Base-by-base conservation (phyloP, 768 basidiomycete species). In the Leccinellum albellum region DNA sequence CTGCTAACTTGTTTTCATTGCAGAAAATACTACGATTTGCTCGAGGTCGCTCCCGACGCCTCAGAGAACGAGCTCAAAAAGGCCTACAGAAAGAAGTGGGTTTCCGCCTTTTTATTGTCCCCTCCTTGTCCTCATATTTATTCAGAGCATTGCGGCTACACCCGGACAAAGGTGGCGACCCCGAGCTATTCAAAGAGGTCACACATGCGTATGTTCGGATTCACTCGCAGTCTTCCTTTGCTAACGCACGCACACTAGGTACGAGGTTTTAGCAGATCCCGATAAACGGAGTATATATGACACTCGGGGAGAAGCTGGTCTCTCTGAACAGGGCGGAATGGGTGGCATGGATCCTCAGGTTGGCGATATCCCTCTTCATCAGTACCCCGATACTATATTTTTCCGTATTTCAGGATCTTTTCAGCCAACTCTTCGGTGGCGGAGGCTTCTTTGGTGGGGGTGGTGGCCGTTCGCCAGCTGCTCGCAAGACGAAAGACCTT, bases 261-360 rank as follows among this genome's bases (percentile, higher is more conserved):
- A 98, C 68, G 94, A 98, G 77, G 79, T 98, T 53, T 78, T 98
- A 14, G 95, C 94, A 51, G 96, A 98, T 70, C 73, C 88, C 12
- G 86, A 92, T 61, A 91, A 87, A 66, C 85, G 91, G 51, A 77
- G 75, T 60, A 73, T 90, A 59, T 98, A 99, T 68, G 95, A 98
- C 78, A 75, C 88, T 52, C 85, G 88, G 53, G 97, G 97, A 58
- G 95, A 98, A 73, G 94, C 94, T 60, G 96, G 94, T 49, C 73
- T 95, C 28, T 84, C 82, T 51, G 91, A 92, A 67, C 84, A 85
- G 59, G 92, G 92, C 50, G 91, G 91, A 28, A 90, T 91, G 86
- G 90, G 91, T 53, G 92, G 92, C 51, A 96, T 98, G 93, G 95
- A 98, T 75, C 91, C 97, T 3, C 93, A 96, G 77, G 89, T 88